Percentiles rank a stretch among this genome's conserved stretches.
Conservation (phyloP, 305 asterid genomes). For the Fraxinus floribunda region DNA sequence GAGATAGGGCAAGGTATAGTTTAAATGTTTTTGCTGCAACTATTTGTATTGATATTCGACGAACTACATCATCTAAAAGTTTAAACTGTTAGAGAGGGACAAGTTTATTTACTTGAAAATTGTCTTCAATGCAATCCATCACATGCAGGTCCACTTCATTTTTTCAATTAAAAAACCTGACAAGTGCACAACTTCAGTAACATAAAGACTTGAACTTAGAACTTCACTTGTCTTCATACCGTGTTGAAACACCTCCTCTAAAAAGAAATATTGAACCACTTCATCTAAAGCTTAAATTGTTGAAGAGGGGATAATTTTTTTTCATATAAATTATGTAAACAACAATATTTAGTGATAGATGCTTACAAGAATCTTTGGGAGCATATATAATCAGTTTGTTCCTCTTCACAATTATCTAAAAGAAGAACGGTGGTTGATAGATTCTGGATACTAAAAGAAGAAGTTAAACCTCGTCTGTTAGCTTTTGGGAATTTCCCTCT, state of each 20-base stretch:
- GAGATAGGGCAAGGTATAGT: slow-evolving; percentile 58
- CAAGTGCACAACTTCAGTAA: background rate
- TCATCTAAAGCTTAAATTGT: background rate
- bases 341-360: background rate
- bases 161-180: background rate
- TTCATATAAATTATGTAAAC: background rate
- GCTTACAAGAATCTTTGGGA: background rate
- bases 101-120: background rate
- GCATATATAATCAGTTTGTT: background rate
- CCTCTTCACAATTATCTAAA: background rate
- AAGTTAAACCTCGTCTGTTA: slow-evolving; percentile 1
- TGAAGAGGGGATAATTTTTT: background rate
- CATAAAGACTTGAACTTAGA: background rate
- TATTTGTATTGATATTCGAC: slow-evolving; percentile 2
- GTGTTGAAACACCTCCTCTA: background rate
- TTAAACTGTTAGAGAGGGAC: background rate
- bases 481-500: slow-evolving; percentile 7
- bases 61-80: background rate
- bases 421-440: background rate
- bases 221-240: background rate
- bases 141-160: background rate
- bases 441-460: slow-evolving; percentile 1
- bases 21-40: slow-evolving; percentile 18
- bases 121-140: background rate
- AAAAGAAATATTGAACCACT: background rate